Conservation (phyloP, 2,329 filamentous ascomycete genomes). For the Rhynchosporium agropyri region DNA sequence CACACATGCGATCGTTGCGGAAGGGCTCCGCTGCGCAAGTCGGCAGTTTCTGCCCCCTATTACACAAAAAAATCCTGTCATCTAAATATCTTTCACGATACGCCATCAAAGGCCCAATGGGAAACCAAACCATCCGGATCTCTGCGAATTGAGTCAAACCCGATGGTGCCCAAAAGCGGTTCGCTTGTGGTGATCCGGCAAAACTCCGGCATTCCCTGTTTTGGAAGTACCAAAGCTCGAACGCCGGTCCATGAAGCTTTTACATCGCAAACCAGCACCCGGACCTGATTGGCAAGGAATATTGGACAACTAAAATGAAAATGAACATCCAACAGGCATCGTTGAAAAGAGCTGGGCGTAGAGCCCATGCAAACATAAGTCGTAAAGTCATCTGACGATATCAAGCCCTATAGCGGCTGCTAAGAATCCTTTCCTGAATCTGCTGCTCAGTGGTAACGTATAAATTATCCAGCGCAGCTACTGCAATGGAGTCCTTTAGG, state of each 20-base stretch:
- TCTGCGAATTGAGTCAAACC: neutral
- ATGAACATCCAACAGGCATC: conserved; percentile 18
- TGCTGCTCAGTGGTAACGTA: conserved; percentile 81
- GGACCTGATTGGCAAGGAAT: neutral
- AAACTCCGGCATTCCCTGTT: conserved; percentile 9
- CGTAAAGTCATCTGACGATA: conserved; percentile 30
- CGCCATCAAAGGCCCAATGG: neutral
- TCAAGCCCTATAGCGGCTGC: conserved; percentile 36
- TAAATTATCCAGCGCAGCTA: conserved; percentile 68
- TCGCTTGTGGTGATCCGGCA: conserved; percentile 2
- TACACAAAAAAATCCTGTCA: conserved; percentile 2
- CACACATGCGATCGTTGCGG: conserved; percentile 12
- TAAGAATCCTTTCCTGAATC: conserved; percentile 66
- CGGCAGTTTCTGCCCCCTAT: neutral
- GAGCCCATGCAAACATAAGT: conserved; percentile 31
- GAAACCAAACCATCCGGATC: conserved; percentile 1
- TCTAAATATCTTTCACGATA: conserved; percentile 1
- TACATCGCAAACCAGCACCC: neutral
- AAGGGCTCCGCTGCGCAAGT: conserved; percentile 3
- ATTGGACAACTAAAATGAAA: conserved; percentile 6
- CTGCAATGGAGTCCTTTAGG: conserved; percentile 78
- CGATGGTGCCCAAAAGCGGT: conserved; percentile 4
- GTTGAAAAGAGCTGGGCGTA: conserved; percentile 20
- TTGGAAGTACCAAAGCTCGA: conserved; percentile 3
- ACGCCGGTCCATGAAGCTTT: conserved; percentile 7